Evolutionary conservation across 106 monocot genomes (phyloP).

Genomic region (Allium sativum): DNA sequence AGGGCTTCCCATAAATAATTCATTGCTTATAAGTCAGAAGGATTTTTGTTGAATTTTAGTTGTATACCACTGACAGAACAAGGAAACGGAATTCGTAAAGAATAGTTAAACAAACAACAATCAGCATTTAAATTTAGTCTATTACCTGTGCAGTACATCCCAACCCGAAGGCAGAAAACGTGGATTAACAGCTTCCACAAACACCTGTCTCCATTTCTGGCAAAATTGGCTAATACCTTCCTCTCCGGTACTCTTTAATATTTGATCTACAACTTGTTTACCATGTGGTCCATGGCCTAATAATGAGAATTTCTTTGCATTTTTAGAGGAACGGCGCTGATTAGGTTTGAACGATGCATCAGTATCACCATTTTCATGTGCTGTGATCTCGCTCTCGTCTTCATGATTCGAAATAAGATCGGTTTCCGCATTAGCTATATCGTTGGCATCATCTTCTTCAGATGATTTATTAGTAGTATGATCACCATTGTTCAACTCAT

Average conservation of each 20-base stretch:
- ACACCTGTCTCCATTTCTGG: constrained; percentile 91
- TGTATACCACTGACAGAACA: no score
- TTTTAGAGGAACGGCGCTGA: constrained; percentile 17
- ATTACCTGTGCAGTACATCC: constrained; percentile 92
- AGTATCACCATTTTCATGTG: constrained; percentile 5
- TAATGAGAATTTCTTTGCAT: constrained; percentile 54
- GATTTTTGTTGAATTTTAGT: no score
- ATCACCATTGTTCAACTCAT: constrained; percentile 1
- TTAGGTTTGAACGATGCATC: not conserved
- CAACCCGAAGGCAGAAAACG: constrained; percentile 84
- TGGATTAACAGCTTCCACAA: constrained; percentile 73
- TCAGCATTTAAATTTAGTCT: not conserved
- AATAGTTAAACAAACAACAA: not conserved
- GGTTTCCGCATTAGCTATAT: constrained; percentile 7
- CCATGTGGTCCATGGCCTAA: constrained; percentile 94
- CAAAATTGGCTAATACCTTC: constrained; percentile 73
- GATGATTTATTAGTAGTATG: constrained; percentile 4
- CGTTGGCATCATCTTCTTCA: constrained; percentile 5
- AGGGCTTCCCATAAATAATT: no score
- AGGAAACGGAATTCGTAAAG: not conserved
- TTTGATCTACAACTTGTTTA: constrained; percentile 72
- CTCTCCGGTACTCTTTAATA: constrained; percentile 56
- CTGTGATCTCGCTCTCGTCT: constrained; percentile 7
- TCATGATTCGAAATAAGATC: constrained; percentile 5
- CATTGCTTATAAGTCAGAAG: no score